A percentile compares a stretch with the other conserved stretches of the same genome.
Conservation (phyloP, 306 rosid species). For the Prunus mume region DNA sequence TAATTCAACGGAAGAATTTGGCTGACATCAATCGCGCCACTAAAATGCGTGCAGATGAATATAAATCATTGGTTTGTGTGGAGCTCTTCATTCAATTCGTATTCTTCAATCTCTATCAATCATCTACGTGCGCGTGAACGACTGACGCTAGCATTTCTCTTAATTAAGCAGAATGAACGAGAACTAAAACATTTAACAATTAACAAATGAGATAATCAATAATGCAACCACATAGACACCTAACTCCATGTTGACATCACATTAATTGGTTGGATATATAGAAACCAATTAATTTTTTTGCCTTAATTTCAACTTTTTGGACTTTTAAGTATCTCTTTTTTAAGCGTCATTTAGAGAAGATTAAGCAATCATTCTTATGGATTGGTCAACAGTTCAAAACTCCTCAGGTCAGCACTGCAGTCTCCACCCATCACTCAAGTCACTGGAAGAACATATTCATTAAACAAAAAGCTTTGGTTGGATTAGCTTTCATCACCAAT, state of each 20-base stretch:
- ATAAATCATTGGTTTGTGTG: too few species aligned
- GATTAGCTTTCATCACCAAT: slow-evolving; percentile 14
- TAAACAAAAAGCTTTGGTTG: slow-evolving; percentile 10
- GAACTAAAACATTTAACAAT: not conserved
- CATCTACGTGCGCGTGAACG: not conserved
- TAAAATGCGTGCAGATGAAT: too few species aligned
- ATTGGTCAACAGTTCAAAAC: not conserved
- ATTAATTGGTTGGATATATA: not conserved
- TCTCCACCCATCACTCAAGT: slow-evolving; percentile 45
- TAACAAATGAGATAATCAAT: not conserved
- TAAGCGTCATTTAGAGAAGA: not conserved
- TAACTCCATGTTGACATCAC: not conserved
- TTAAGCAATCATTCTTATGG: not conserved
- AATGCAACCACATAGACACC: not conserved
- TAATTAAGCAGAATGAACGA: not conserved
- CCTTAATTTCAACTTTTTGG: not conserved
- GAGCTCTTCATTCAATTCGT: not conserved
- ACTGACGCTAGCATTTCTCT: not conserved
- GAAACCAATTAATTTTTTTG: not conserved
- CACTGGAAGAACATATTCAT: slow-evolving; percentile 13
- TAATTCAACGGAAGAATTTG: too few species aligned
- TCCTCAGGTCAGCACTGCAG: not conserved
- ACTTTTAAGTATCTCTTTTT: not conserved
- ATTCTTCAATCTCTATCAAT: not conserved
- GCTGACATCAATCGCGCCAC: too few species aligned